phyloP scores from a whole-genome alignment of 257 asterid genomes.

The Ocimum tenuiflorum region DNA sequence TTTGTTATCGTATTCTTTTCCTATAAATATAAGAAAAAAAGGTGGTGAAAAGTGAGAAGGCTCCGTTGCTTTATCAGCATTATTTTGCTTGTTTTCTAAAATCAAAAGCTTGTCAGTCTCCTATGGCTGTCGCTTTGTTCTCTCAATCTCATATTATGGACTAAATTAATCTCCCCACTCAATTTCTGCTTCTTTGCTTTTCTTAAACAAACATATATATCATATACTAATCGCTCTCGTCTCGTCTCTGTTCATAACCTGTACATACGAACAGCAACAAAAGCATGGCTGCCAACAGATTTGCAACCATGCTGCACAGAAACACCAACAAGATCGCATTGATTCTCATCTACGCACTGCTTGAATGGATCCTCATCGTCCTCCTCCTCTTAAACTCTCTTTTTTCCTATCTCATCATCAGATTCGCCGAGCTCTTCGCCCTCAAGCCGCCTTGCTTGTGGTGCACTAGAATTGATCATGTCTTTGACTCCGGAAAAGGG shows the following conservation, averaged over 20 bases:
- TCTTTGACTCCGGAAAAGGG: slow-evolving; percentile 42
- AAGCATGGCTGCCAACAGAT: slow-evolving; percentile 80
- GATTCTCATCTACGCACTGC: slow-evolving; percentile 66
- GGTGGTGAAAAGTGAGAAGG: slow-evolving; percentile 21
- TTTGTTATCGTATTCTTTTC: too few relatives aligned
- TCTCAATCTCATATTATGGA: slow-evolving; percentile 21
- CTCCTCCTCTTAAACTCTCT: slow-evolving; percentile 69
- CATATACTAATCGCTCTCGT: background rate
- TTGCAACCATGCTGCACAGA: slow-evolving; percentile 75
- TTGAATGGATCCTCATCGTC: slow-evolving; percentile 75
- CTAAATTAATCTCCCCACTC: too few relatives aligned
- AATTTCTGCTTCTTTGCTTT: slow-evolving; percentile 10
- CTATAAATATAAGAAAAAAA: background rate
- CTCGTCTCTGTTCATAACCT: slow-evolving; percentile 18
- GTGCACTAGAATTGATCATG: slow-evolving; percentile 74
- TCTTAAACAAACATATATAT: background rate
- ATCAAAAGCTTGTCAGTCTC: slow-evolving; percentile 25
- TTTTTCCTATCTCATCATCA: slow-evolving; percentile 67
- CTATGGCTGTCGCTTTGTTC: slow-evolving; percentile 17
- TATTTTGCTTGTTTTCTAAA: slow-evolving; percentile 33
- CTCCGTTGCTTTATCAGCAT: slow-evolving; percentile 22
- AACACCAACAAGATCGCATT: slow-evolving; percentile 64
- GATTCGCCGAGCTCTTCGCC: slow-evolving; percentile 66
- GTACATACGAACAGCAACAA: slow-evolving; percentile 25
- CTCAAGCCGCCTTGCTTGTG: slow-evolving; percentile 76